A percentile compares a stretch with the other conserved stretches of the same genome.
Conservation (phyloP, 2,329 filamentous ascomycete genomes). For the Aspergillus neotritici region DNA sequence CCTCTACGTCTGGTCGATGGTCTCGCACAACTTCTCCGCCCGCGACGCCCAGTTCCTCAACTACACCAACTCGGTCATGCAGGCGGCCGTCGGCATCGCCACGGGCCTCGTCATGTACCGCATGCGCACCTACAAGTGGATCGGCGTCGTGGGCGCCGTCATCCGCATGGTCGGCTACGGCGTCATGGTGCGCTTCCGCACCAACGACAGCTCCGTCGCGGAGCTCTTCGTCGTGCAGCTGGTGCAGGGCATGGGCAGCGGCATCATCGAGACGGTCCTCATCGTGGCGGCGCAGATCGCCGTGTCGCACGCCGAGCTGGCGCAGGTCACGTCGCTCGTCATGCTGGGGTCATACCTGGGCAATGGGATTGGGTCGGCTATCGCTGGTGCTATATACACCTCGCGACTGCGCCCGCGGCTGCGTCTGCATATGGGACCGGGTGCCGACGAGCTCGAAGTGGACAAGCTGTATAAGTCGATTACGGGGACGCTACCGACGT, state of each 20-base stretch:
- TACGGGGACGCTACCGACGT: constrained; percentile 36
- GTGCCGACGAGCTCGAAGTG: constrained; percentile 27
- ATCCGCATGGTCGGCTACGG: constrained; percentile 47
- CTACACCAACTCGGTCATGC: constrained; percentile 37
- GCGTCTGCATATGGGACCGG: constrained; percentile 31
- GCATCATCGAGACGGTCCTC: constrained; percentile 41
- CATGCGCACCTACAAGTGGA: constrained; percentile 44
- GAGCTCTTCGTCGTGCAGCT: constrained; percentile 47
- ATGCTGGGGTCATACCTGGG: constrained; percentile 40
- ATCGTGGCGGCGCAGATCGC: constrained; percentile 44
- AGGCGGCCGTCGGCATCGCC: constrained; percentile 39
- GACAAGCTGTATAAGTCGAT: constrained; percentile 44
- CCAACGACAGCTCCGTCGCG: constrained; percentile 36
- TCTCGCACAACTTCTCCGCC: constrained; percentile 39
- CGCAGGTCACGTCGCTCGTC: constrained; percentile 46
- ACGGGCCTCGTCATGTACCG: constrained; percentile 41
- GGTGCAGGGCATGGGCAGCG: constrained; percentile 46
- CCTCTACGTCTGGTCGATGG: constrained; percentile 44
- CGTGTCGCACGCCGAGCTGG: constrained; percentile 43
- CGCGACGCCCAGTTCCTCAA: constrained; percentile 42
- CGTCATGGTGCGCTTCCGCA: constrained; percentile 47
- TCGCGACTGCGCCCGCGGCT: constrained; percentile 39
- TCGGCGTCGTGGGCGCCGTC: constrained; percentile 37
- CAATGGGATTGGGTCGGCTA: constrained; percentile 31
- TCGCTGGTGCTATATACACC: constrained; percentile 49